Percentiles rank a stretch among this genome's conserved stretches.
phyloP scores from a whole-genome alignment of 805 yeast genomes.

The Candida lessepsii region DNA sequence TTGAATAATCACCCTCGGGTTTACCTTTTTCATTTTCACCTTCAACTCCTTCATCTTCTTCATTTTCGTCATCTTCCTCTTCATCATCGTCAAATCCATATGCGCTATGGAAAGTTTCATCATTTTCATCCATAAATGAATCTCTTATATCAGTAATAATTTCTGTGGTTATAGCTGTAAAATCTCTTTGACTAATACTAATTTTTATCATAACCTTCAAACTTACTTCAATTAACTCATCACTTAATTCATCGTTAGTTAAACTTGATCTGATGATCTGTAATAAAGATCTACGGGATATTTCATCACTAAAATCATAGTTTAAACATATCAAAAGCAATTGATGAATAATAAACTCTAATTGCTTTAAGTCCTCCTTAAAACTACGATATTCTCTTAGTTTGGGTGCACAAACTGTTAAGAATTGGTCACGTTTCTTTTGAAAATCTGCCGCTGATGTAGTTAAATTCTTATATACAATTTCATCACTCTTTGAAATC shows the following conservation, averaged over 20 bases:
- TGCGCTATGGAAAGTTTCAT: constrained; percentile 50
- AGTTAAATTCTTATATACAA: constrained; percentile 15
- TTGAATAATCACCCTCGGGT: constrained; percentile 19
- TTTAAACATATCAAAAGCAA: constrained; percentile 62
- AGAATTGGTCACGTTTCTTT: constrained; percentile 20
- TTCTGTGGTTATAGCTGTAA: constrained; percentile 81
- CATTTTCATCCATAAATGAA: constrained; percentile 46
- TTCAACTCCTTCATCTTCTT: constrained; percentile 18
- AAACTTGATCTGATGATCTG: constrained; percentile 48
- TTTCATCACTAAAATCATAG: constrained; percentile 86
- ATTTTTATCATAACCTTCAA: constrained; percentile 66
- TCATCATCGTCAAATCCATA: constrained; percentile 28
- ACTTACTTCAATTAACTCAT: constrained; percentile 51
- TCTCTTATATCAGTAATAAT: constrained; percentile 83
- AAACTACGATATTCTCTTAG: constrained; percentile 18
- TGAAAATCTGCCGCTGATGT: constrained; percentile 15
- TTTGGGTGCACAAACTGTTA: constrained; percentile 14
- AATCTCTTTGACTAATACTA: constrained; percentile 80
- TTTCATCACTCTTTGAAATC: constrained; percentile 9
- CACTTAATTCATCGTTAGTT: constrained; percentile 55
- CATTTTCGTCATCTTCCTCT: constrained; percentile 21
- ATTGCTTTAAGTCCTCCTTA: constrained; percentile 50
- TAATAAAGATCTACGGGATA: constrained; percentile 79
- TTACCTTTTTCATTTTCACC: constrained; percentile 17
- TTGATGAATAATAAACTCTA: constrained; percentile 76